phyloP scores from a whole-genome alignment of 495 filamentous ascomycete species.

The Tuber borchii region DNA sequence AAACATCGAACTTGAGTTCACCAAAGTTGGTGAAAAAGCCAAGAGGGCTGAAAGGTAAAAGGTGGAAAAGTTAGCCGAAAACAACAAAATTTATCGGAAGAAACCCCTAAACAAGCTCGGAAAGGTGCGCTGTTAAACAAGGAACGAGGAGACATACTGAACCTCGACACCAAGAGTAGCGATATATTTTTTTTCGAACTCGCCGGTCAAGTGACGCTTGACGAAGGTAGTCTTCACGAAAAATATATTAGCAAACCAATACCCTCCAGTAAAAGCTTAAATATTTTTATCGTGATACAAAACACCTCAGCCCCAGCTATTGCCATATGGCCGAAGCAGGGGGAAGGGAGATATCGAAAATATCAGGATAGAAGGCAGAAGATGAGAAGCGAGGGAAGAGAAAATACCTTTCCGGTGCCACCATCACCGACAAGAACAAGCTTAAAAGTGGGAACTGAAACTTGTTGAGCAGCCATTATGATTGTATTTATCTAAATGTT shows the following conservation, averaged over 20 bases:
- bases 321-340: not conserved
- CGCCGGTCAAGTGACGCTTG: constrained; percentile 98
- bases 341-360: constrained; percentile 19
- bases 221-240: constrained; percentile 88
- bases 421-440: constrained; percentile 99
- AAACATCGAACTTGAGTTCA: constrained; percentile 96
- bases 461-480: constrained; percentile 43
- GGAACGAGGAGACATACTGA: constrained; percentile 65
- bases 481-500: constrained; percentile 14
- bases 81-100: constrained; percentile 20
- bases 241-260: constrained; percentile 23
- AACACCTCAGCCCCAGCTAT: constrained; percentile 14
- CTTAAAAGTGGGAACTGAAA: constrained; percentile 52
- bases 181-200: constrained; percentile 99
- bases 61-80: constrained; percentile 37
- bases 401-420: constrained; percentile 96
- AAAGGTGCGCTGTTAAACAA: constrained; percentile 76
- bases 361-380: constrained; percentile 3
- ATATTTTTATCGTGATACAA: constrained; percentile 8
- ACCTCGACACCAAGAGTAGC: constrained; percentile 99
- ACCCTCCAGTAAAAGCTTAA: constrained; percentile 14
- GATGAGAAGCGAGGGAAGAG: constrained; percentile 16
- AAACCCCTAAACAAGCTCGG: constrained; percentile 24
- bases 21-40: constrained; percentile 63
- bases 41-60: constrained; percentile 36